A percentile compares a stretch with the other conserved stretches of the same genome.
Conservation (phyloP, 345 rosid genomes). For the Salix udensis region DNA sequence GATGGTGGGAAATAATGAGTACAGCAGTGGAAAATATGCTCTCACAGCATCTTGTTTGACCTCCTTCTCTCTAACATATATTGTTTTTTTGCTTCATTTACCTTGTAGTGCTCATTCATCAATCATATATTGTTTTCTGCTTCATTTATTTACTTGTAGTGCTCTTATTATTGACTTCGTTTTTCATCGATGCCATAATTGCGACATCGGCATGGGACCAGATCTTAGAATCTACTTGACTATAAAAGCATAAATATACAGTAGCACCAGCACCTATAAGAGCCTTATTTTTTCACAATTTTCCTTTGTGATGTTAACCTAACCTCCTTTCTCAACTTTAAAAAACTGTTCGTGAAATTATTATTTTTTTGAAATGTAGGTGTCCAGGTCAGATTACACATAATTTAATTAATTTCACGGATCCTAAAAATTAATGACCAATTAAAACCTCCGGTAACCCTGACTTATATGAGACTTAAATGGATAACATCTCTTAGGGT, state of each 20-base stretch:
- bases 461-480: no score
- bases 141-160: neutral
- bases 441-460: no score
- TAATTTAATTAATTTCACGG: no score
- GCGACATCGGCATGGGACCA: slow-evolving; percentile 5
- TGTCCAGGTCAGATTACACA: no score
- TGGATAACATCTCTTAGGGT: no score
- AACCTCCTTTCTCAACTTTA: neutral
- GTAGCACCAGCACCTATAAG: slow-evolving; percentile 3
- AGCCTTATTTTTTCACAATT: neutral
- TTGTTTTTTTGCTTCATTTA: no score
- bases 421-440: no score
- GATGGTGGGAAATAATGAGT: neutral
- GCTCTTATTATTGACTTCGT: neutral
- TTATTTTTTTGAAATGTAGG: no score
- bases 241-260: neutral
- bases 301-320: no score
- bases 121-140: neutral
- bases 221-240: neutral
- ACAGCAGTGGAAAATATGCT: neutral
- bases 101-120: neutral
- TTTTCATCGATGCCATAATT: slow-evolving; percentile 8
- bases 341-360: neutral
- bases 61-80: neutral
- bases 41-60: neutral